These are phyloP conservation scores for Paspalum notatum DNA, from an alignment of 176 grass and related monocot genomes.

Conservation along the genomic window DNA sequence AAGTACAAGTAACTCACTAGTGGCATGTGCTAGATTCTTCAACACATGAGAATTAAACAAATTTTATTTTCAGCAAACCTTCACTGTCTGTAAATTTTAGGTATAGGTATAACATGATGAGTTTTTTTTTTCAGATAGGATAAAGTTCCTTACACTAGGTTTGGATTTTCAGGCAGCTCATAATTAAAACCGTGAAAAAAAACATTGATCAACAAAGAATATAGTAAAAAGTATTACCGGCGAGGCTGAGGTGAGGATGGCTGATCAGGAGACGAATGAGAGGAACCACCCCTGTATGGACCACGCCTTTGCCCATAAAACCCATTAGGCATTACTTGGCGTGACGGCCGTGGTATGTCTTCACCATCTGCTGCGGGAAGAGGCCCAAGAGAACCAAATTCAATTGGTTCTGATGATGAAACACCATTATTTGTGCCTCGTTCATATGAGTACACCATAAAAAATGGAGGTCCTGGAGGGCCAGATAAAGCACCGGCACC, in stretches of 20 bases:
- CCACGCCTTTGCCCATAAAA: constrained; percentile 58
- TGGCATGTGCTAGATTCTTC: constrained; percentile 2
- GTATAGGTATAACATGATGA: neutral
- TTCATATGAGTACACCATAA: constrained; percentile 65
- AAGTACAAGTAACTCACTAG: no score
- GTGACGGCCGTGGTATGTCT: constrained; percentile 32
- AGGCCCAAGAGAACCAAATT: constrained; percentile 74
- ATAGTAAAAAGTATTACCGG: constrained; percentile 46
- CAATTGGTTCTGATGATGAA: constrained; percentile 57
- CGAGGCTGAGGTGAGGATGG: constrained; percentile 68
- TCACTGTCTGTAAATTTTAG: constrained; percentile 6
- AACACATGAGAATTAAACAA: neutral
- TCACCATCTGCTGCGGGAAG: constrained; percentile 45
- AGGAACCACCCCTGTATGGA: constrained; percentile 59
- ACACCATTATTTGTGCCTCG: constrained; percentile 44
- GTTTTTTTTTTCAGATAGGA: constrained; percentile 18
- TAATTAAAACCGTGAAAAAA: constrained; percentile 21
- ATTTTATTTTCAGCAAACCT: neutral
- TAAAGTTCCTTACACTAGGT: neutral
- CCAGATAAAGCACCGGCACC: constrained; percentile 40
- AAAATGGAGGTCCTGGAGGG: constrained; percentile 41
- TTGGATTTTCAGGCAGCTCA: constrained; percentile 3
- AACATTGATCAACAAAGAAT: constrained; percentile 28
- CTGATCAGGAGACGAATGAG: constrained; percentile 74
- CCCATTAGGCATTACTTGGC: constrained; percentile 48